These are phyloP conservation scores for Capsella rubella DNA, from an alignment of 441 rosid species.

Conservation along the genomic window DNA sequence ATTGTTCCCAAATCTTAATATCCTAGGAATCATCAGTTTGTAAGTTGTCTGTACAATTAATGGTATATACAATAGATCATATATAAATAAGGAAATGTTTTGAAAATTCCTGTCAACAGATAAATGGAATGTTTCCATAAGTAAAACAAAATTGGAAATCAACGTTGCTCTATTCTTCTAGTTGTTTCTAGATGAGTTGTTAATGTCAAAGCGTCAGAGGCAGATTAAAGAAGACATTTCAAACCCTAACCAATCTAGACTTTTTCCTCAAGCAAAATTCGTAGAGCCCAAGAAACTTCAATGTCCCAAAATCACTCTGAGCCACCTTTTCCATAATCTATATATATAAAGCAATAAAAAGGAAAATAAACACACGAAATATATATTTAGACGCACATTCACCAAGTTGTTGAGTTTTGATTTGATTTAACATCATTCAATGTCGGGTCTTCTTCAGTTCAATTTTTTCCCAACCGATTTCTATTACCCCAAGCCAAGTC, in stretches of 20 bases:
- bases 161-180: slow-evolving; percentile 12
- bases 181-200: slow-evolving; percentile 27
- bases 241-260: slow-evolving; percentile 20
- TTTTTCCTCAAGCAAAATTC: slow-evolving; percentile 39
- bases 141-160: neutral
- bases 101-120: neutral
- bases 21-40: neutral
- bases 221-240: slow-evolving; percentile 18
- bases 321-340: neutral
- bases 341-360: slow-evolving; percentile 2
- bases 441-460: slow-evolving; percentile 48
- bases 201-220: slow-evolving; percentile 20
- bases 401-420: slow-evolving; percentile 9
- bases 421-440: slow-evolving; percentile 2
- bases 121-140: slow-evolving; percentile 19
- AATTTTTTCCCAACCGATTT: slow-evolving; percentile 52
- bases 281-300: slow-evolving; percentile 32
- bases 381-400: neutral
- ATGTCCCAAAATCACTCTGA: slow-evolving; percentile 1
- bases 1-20: no score
- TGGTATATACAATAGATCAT: neutral
- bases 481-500: slow-evolving; percentile 45
- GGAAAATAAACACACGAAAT: neutral
- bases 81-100: neutral
- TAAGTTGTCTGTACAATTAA: no score